Conservation (phyloP, 345 rosid genomes). For the Populus simonii region DNA sequence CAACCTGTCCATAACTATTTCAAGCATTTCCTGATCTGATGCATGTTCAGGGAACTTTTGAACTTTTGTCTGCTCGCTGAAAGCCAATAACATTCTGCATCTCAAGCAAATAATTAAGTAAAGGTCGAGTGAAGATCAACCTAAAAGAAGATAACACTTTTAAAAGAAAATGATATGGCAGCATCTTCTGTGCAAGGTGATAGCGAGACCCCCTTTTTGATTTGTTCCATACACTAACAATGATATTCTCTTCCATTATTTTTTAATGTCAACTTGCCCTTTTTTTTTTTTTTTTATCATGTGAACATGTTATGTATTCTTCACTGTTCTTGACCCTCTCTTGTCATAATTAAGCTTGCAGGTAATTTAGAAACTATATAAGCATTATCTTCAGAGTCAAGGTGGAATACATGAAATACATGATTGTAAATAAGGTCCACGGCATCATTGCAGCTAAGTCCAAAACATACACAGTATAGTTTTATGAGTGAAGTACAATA, state of each 20-base stretch:
- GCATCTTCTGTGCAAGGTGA: no score
- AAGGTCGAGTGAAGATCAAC: not conserved
- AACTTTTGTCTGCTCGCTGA: slow-evolving; percentile 77
- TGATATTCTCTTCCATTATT: not conserved
- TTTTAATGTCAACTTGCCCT: not conserved
- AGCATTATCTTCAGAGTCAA: no score
- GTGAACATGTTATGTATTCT: not conserved
- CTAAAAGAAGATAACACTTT: not conserved
- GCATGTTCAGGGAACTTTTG: slow-evolving; percentile 68
- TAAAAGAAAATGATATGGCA: no score
- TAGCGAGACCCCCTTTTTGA: no score
- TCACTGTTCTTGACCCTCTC: not conserved
- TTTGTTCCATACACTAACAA: no score
- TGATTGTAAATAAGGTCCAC: no score
- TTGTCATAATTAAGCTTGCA: not conserved
- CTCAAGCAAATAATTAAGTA: slow-evolving; percentile 19
- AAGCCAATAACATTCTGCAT: slow-evolving; percentile 83
- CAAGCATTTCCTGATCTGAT: slow-evolving; percentile 89
- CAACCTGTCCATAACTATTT: slow-evolving; percentile 83
- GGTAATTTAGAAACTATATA: not conserved
- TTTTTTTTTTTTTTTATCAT: not conserved
- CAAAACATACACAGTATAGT: not conserved
- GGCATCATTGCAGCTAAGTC: not conserved
- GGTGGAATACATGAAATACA: no score
- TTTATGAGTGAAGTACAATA: not conserved